Percentiles rank a stretch among this genome's conserved stretches.
These are phyloP conservation scores for Aspergillus udagawae DNA, from an alignment of 2,329 filamentous ascomycete genomes.

Conservation along the genomic window DNA sequence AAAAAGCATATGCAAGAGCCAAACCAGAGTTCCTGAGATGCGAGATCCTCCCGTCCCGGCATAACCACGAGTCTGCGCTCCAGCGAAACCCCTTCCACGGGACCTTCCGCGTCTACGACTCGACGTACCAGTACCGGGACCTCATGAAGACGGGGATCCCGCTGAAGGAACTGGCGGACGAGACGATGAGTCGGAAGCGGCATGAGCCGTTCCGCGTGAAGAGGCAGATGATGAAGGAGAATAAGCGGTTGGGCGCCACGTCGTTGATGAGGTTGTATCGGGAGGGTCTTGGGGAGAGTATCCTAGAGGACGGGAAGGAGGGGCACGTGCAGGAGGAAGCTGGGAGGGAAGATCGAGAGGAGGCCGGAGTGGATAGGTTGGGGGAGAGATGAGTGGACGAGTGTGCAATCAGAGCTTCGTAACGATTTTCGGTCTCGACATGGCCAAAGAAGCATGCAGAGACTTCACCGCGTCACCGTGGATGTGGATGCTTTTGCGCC, in stretches of 20 bases:
- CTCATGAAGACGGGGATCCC: conserved; percentile 25
- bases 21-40: conserved; percentile 17
- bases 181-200: conserved; percentile 24
- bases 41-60: conserved; percentile 22
- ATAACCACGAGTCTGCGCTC: conserved; percentile 27
- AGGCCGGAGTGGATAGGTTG: neutral
- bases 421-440: neutral
- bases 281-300: conserved; percentile 15
- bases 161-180: conserved; percentile 28
- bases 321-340: neutral
- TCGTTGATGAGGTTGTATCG: conserved; percentile 24
- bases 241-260: conserved; percentile 20
- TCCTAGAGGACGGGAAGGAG: neutral
- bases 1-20: neutral
- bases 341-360: neutral
- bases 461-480: neutral
- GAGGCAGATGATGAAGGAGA: conserved; percentile 15
- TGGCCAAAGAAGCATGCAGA: neutral
- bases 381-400: conserved; percentile 1
- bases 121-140: conserved; percentile 25
- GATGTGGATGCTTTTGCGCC: neutral
- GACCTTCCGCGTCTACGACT: conserved; percentile 20
- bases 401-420: neutral
- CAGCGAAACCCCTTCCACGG: conserved; percentile 31
- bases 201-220: conserved; percentile 15